Conservation (phyloP, 768 basidiomycete species). For the Lactifluus echinatus region DNA sequence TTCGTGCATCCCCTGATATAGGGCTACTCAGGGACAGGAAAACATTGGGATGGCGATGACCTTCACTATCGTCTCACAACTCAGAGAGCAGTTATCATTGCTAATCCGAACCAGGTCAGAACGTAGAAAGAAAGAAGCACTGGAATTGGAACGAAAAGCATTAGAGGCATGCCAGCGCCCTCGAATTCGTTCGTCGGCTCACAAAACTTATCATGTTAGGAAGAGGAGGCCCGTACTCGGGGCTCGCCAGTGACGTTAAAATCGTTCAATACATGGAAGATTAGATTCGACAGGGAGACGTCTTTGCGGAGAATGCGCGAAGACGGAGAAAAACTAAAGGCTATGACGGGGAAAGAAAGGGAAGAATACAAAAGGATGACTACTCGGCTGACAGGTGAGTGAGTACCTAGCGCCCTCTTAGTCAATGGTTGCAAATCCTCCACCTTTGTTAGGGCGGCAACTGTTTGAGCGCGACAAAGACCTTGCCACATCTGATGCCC, state of each 20-base stretch:
- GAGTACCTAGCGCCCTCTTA: constrained; percentile 21
- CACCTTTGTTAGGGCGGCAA: constrained; percentile 64
- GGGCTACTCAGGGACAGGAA: constrained; percentile 55
- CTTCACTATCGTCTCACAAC: constrained; percentile 82
- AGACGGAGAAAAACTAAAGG: constrained; percentile 72
- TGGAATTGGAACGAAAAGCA: constrained; percentile 61
- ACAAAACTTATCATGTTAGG: constrained; percentile 38
- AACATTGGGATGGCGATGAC: constrained; percentile 97
- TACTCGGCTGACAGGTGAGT: constrained; percentile 61
- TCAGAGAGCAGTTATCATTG: constrained; percentile 65
- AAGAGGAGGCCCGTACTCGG: constrained; percentile 75
- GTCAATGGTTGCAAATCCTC: background rate
- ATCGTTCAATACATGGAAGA: constrained; percentile 77
- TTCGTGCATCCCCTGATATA: background rate
- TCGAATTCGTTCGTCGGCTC: background rate
- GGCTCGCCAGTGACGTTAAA: constrained; percentile 88
- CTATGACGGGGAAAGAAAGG: constrained; percentile 66
- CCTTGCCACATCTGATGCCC: constrained; percentile 66
- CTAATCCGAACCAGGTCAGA: constrained; percentile 56
- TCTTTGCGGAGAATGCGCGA: constrained; percentile 49
- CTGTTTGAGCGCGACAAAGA: constrained; percentile 79
- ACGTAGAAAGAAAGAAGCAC: constrained; percentile 48
- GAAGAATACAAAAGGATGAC: constrained; percentile 69
- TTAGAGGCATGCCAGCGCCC: constrained; percentile 51
- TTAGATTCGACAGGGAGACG: constrained; percentile 65